Base-by-base conservation (phyloP, 2,329 filamentous ascomycete species). In the Westerdykella ornata region DNA sequence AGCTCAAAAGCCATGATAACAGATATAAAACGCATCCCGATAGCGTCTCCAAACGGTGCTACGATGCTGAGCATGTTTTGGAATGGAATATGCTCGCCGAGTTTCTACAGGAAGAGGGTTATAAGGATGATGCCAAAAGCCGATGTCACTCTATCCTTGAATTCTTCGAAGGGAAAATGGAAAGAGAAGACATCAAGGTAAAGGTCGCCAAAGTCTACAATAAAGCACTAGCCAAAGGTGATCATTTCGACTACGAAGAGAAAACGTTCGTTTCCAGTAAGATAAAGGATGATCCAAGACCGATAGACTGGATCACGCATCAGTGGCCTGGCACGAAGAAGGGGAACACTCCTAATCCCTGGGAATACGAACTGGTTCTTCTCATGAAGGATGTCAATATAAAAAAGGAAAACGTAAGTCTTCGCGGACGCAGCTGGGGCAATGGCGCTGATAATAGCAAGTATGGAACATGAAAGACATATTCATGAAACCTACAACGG, bases 61-160 rank as follows among this genome's bases (percentile, higher is more conserved):
- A 44, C 17, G 38, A 19, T 6, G 28, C 42, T 14, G 42, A 44
- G 34, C 42, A 44, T 30, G 34, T 44, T 1, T 38, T 44, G 12
- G 42, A 44, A 19, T 44, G 42, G 42, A 14, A 5, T 35, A 11
- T 26, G 29, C n/a, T 29, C 26, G 26, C n/a, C 26, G 9, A 28
- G 14, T 43, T 43, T 28, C 14, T 43, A 8, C 11, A 39, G 30
- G 31, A 35, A 6, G n/a, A 35, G 8, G 8, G 8, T 8, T 8
- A 29, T 8, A 29, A 8, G 8, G n/a, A 29, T 8, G n/a, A 29
- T 8, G 26, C 8, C 9, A 13, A 35, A 4, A 39, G 41, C 34
- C 41, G 36, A n/a, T 43, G 41, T 36, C 17, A 9, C 13, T 19
- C 19, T 16, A 8, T 43, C 16, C 35, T 16, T 9, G 35, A 31